Conservation (phyloP, 2,329 filamentous ascomycete genomes). For the Epichloe coenophiala region DNA sequence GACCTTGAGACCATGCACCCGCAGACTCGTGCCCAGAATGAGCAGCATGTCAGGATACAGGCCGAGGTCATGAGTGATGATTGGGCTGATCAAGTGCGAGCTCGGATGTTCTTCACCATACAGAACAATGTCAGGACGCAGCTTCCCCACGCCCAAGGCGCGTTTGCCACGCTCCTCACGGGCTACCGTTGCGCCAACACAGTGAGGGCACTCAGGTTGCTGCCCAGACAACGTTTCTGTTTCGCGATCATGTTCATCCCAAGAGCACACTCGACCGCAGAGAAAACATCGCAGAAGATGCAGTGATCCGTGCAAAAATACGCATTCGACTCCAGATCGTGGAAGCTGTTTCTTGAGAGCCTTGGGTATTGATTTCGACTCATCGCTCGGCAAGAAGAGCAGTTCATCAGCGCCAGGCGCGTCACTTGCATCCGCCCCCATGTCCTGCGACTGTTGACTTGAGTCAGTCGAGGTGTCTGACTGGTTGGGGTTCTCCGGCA, state of each 20-base stretch:
- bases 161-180: slow-evolving; percentile 53
- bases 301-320: slow-evolving; percentile 61
- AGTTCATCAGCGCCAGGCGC: slow-evolving; percentile 8
- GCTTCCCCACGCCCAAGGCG: slow-evolving; percentile 51
- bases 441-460: slow-evolving; percentile 4
- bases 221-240: slow-evolving; percentile 46
- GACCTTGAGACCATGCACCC: slow-evolving; percentile 57
- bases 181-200: slow-evolving; percentile 46
- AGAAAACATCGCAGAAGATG: slow-evolving; percentile 50
- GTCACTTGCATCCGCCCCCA: slow-evolving; percentile 6
- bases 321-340: slow-evolving; percentile 43
- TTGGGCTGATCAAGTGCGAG: slow-evolving; percentile 52
- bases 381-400: slow-evolving; percentile 7
- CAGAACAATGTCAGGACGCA: slow-evolving; percentile 59
- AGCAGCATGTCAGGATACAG: slow-evolving; percentile 53
- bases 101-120: slow-evolving; percentile 63
- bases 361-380: slow-evolving; percentile 6
- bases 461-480: background rate
- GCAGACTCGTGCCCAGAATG: slow-evolving; percentile 57
- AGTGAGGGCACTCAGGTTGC: slow-evolving; percentile 55
- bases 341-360: slow-evolving; percentile 14
- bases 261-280: slow-evolving; percentile 42
- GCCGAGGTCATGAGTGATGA: slow-evolving; percentile 53
- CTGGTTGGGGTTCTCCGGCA: slow-evolving; percentile 5
- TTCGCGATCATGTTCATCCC: slow-evolving; percentile 44